Evolutionary conservation across 768 basidiomycete genomes (phyloP).

Genomic region (Hysterangium stoloniferum): DNA sequence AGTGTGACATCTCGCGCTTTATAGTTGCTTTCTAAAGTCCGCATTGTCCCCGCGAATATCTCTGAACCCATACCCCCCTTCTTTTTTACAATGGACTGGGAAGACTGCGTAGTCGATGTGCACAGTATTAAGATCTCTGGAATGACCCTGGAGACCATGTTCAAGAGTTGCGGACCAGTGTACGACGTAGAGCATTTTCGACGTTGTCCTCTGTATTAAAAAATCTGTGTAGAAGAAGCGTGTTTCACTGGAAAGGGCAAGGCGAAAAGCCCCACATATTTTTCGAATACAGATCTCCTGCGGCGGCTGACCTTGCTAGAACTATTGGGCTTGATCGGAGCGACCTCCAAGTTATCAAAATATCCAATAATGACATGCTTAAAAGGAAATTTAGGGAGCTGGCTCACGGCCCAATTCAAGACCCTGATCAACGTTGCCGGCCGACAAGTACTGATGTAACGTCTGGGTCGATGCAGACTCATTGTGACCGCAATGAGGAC

Average conservation of each 20-base stretch:
- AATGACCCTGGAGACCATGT: constrained; percentile 1
- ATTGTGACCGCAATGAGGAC: neutral
- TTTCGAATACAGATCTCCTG: constrained; percentile 4
- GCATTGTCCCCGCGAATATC: neutral
- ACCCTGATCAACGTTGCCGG: neutral
- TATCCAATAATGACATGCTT: constrained; percentile 8
- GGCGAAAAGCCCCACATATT: constrained; percentile 10
- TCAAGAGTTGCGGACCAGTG: constrained; percentile 10
- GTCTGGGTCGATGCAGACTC: neutral
- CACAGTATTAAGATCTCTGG: constrained; percentile 4
- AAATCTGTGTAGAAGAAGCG: neutral
- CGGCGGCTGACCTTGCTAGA: constrained; percentile 1
- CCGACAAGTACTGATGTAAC: neutral
- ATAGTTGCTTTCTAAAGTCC: neutral
- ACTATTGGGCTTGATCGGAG: neutral
- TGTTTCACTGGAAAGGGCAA: constrained; percentile 9
- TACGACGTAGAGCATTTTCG: neutral
- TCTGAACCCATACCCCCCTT: neutral
- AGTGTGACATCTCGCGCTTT: neutral
- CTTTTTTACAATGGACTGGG: neutral
- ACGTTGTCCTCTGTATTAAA: neutral
- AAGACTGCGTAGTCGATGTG: constrained; percentile 9
- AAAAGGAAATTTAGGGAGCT: constrained; percentile 9
- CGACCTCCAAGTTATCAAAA: constrained; percentile 10
- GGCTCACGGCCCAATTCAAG: neutral